phyloP scores from a whole-genome alignment of 805 yeast species.

The Hanseniaspora meyeri region DNA sequence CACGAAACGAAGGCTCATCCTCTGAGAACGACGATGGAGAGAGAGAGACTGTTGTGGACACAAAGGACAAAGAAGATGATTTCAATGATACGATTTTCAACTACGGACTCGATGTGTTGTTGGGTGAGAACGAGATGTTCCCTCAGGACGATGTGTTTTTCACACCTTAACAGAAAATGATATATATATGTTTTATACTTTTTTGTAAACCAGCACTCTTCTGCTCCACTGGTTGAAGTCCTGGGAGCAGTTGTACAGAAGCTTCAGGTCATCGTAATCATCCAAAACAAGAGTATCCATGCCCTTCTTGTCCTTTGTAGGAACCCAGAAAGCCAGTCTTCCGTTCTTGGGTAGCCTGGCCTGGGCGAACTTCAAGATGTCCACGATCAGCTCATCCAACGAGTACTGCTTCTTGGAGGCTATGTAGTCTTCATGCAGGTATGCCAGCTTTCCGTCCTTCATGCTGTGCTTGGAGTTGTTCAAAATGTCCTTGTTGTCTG shows the following conservation, averaged over 20 bases:
- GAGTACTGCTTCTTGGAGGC: conserved; percentile 89
- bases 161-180: background rate
- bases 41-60: too few relatives aligned
- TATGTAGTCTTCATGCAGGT: conserved; percentile 64
- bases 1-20: background rate
- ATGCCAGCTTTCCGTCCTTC: conserved; percentile 73
- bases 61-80: background rate
- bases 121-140: conserved; percentile 8
- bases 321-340: conserved; percentile 93
- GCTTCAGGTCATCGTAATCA: conserved; percentile 14
- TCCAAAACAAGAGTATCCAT: conserved; percentile 54
- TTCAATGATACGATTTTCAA: background rate
- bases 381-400: conserved; percentile 63
- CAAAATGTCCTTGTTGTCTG: conserved; percentile 54
- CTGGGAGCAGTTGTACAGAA: conserved; percentile 67
- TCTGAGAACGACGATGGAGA: background rate
- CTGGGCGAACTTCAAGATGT: conserved; percentile 61
- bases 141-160: conserved; percentile 10
- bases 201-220: conserved; percentile 66
- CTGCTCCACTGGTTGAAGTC: conserved; percentile 90
- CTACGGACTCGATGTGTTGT: conserved; percentile 7
- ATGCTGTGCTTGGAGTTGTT: conserved; percentile 59
- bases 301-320: conserved; percentile 81
- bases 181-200: conserved; percentile 24
- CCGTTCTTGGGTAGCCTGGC: conserved; percentile 61